Evolutionary conservation across 345 rosid species (phyloP).

Genomic region (Ricinus communis): DNA sequence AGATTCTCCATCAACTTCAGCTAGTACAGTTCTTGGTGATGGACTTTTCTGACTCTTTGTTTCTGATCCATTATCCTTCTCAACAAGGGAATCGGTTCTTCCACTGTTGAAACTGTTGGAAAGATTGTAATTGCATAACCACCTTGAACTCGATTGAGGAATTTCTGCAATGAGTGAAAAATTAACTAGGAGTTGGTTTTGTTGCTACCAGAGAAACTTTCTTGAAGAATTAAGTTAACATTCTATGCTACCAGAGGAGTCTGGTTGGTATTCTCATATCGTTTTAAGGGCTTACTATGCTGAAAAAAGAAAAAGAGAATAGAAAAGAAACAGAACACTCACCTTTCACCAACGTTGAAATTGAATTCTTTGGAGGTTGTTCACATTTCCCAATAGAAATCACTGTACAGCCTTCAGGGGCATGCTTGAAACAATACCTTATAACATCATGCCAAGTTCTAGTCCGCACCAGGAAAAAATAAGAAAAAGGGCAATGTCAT

Average conservation of each 20-base stretch:
- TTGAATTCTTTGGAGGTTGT: constrained; percentile 29
- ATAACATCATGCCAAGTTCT: constrained; percentile 50
- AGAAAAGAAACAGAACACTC: background rate
- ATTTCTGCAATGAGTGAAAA: constrained; percentile 23
- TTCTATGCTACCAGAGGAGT: too few species aligned
- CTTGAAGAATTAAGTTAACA: too few species aligned
- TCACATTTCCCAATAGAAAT: constrained; percentile 50
- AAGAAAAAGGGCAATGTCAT: background rate
- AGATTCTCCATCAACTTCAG: constrained; percentile 52
- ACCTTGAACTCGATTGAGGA: constrained; percentile 29
- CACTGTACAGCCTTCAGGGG: constrained; percentile 65
- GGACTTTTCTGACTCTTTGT: constrained; percentile 30
- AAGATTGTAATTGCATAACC: constrained; percentile 21
- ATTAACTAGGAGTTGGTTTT: too few species aligned
- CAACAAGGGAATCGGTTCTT: constrained; percentile 23
- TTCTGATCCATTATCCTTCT: constrained; percentile 17
- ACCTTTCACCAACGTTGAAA: constrained; percentile 45
- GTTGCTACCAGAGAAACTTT: too few species aligned
- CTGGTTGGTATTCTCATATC: too few species aligned
- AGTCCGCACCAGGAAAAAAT: background rate
- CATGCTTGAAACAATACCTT: constrained; percentile 54
- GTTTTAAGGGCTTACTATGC: too few species aligned
- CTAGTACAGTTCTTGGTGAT: constrained; percentile 63
- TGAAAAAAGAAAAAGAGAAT: too few species aligned
- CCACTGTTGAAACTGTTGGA: background rate